Evolutionary conservation across 106 monocot genomes (phyloP).

Genomic region (Apostasia ramifera): DNA sequence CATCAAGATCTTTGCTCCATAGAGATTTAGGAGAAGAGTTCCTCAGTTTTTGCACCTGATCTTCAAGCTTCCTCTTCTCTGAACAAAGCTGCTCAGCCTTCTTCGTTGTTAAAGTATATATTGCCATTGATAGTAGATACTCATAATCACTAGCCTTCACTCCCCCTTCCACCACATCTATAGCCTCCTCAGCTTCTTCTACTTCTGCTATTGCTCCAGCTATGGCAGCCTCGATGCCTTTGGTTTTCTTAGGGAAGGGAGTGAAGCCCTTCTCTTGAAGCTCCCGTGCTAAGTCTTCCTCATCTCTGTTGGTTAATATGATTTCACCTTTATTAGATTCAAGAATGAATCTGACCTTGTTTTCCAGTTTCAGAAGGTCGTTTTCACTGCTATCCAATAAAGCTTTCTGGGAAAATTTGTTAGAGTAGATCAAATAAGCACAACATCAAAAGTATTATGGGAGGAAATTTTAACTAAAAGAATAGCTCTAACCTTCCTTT

Average conservation of each 20-base stretch:
- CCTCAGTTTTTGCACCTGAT: conserved; percentile 46
- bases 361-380: conserved; percentile 72
- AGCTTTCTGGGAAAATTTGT: conserved; percentile 34
- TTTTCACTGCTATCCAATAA: conserved; percentile 54
- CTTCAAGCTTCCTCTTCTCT: conserved; percentile 39
- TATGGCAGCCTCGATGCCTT: conserved; percentile 35
- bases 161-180: conserved; percentile 18
- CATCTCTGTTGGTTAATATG: conserved; percentile 62
- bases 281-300: conserved; percentile 62
- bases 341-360: conserved; percentile 84
- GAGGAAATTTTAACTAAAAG: neutral
- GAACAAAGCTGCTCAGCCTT: conserved; percentile 63
- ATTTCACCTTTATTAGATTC: conserved; percentile 67
- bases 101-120: conserved; percentile 69
- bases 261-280: conserved; percentile 73
- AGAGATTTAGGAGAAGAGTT: conserved; percentile 37
- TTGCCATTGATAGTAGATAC: conserved; percentile 74
- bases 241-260: conserved; percentile 68
- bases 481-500: conserved; percentile 59
- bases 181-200: conserved; percentile 34
- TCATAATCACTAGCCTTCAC: conserved; percentile 52
- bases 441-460: too few relatives aligned
- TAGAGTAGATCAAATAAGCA: too few relatives aligned
- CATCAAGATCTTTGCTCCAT: conserved; percentile 82
- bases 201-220: conserved; percentile 31